These are phyloP conservation scores for Umbelopsis ramanniana DNA, from an alignment of 192 early-diverging fungal genomes.

Conservation along the genomic window DNA sequence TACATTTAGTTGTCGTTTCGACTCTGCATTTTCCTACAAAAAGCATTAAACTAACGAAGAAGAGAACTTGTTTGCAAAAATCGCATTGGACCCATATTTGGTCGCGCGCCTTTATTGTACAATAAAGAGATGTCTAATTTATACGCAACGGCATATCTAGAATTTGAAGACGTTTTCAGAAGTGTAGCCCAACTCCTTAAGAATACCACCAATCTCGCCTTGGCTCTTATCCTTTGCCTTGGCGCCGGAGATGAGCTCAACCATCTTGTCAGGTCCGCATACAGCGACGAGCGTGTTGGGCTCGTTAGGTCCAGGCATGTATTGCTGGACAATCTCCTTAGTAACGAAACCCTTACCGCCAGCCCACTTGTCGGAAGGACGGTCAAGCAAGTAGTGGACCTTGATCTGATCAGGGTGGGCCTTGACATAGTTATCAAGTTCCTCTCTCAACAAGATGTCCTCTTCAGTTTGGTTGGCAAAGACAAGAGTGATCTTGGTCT, in stretches of 20 bases:
- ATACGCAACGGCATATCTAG: background rate
- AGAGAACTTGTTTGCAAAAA: background rate
- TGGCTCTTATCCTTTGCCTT: constrained; percentile 86
- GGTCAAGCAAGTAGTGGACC: constrained; percentile 70
- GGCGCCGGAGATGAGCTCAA: constrained; percentile 71
- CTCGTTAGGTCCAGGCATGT: constrained; percentile 61
- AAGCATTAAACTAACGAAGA: no score
- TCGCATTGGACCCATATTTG: no score
- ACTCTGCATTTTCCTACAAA: background rate
- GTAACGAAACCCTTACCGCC: constrained; percentile 78
- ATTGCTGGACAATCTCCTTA: constrained; percentile 68
- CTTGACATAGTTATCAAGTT: constrained; percentile 63
- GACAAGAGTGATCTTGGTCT: constrained; percentile 73
- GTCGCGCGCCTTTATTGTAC: no score
- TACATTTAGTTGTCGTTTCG: background rate
- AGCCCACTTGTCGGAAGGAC: constrained; percentile 67
- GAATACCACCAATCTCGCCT: constrained; percentile 81
- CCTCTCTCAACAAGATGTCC: constrained; percentile 69
- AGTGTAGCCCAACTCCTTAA: constrained; percentile 60
- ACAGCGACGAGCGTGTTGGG: constrained; percentile 55
- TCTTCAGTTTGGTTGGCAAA: constrained; percentile 73
- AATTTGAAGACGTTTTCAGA: constrained; percentile 15
- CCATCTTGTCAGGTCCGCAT: constrained; percentile 69
- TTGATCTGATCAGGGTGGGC: constrained; percentile 66
- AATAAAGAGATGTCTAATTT: no score